Evolutionary conservation across 305 asterid genomes (phyloP).

Genomic region (Rubia balearica): DNA sequence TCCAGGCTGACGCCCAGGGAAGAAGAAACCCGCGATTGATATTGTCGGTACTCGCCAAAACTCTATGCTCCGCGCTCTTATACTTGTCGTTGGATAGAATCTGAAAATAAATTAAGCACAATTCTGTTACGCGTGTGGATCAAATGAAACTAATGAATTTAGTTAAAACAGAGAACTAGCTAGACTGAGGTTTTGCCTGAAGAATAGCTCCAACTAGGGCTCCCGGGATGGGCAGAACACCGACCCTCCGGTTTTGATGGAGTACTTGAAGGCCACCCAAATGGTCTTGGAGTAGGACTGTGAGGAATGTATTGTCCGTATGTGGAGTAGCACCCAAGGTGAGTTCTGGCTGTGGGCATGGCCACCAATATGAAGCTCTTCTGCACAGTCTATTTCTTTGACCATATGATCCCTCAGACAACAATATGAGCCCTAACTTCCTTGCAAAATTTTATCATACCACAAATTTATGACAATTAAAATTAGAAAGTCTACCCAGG

Average conservation of each 20-base stretch:
- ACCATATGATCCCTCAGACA: constrained; percentile 58
- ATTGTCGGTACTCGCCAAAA: constrained; percentile 44
- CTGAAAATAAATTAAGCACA: constrained; percentile 4
- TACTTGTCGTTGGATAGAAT: constrained; percentile 39
- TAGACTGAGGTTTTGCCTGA: background rate
- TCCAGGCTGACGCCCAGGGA: too few relatives aligned
- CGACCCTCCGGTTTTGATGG: constrained; percentile 15
- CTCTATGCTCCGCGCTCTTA: constrained; percentile 48
- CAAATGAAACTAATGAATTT: too few relatives aligned
- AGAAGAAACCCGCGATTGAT: constrained; percentile 47
- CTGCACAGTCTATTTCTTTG: constrained; percentile 29
- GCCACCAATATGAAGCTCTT: constrained; percentile 27
- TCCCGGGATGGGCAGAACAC: constrained; percentile 23
- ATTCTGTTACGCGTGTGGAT: too few relatives aligned
- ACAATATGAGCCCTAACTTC: constrained; percentile 29
- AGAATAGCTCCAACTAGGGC: constrained; percentile 18
- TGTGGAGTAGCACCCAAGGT: constrained; percentile 45
- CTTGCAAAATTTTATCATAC: constrained; percentile 27
- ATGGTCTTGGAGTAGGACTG: constrained; percentile 47
- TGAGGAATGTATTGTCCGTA: constrained; percentile 35
- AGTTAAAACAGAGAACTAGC: too few relatives aligned
- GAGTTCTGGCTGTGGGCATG: constrained; percentile 59
- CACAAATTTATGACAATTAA: too few relatives aligned
- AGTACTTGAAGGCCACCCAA: constrained; percentile 56
- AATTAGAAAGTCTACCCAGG: too few relatives aligned